phyloP scores from a whole-genome alignment of 2,329 filamentous ascomycete genomes.

The Trichoderma oligosporum region DNA sequence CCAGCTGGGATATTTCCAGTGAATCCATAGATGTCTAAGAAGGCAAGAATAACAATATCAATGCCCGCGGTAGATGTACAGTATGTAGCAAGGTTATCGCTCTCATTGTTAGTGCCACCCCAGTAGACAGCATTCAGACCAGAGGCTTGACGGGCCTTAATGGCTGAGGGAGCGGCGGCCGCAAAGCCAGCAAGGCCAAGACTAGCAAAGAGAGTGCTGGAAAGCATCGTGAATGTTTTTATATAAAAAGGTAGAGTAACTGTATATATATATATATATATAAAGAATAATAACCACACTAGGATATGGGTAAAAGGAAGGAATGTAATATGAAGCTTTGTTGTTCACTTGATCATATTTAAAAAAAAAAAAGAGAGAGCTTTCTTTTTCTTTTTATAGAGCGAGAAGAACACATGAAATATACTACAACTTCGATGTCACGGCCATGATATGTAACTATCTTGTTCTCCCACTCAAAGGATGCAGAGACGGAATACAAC shows the following conservation, averaged over 20 bases:
- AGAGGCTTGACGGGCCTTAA: constrained; percentile 16
- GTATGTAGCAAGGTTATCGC: constrained; percentile 37
- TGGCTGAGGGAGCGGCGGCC: constrained; percentile 14
- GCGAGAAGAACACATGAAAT: background rate
- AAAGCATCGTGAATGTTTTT: background rate
- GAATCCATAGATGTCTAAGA: constrained; percentile 38
- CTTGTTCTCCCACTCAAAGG: too few relatives aligned
- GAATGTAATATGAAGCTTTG: background rate
- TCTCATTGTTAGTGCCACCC: constrained; percentile 30
- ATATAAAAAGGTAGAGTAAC: background rate
- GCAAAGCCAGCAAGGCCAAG: constrained; percentile 16
- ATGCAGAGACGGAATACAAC: background rate
- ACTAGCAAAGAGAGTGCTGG: background rate
- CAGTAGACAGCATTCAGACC: constrained; percentile 33
- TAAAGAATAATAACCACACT: background rate
- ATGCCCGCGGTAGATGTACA: constrained; percentile 38
- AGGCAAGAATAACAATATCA: constrained; percentile 41
- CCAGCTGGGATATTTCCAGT: constrained; percentile 37
- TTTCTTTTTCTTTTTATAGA: too few relatives aligned
- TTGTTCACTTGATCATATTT: background rate
- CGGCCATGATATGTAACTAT: too few relatives aligned
- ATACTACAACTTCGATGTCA: background rate
- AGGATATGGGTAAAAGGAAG: background rate
- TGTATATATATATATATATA: background rate
- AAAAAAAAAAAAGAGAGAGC: background rate